Evolutionary conservation across 129 eudicot genomes (phyloP), one percentile per base, ranked within the genome.

Genomic region (Artemisia tridentata): DNA sequence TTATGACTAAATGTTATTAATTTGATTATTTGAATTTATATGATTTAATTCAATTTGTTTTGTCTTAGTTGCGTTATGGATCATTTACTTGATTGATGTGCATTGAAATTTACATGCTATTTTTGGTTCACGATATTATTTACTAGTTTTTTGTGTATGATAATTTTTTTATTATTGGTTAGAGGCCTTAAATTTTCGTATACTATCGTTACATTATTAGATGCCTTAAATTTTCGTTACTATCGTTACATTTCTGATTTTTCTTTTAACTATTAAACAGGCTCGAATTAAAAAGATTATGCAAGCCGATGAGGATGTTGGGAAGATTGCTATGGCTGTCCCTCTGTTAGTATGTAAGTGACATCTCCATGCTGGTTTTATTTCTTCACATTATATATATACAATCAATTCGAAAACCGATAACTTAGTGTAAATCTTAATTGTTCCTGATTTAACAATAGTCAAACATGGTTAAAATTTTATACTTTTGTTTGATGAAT

Each of bases 261-360:
- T n/a, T 6, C 31, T 20, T 25, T 25, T 59, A 21, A n/a, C 5
- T 56, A 17, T 58, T 69, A 76, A 64, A 62, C 75, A 91, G 97
- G 91, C 96, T 67, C 88, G 97, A 27, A 91, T 91, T 34, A 91
- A 91, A 63, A 92, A 92, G 76, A 92, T 92, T 14, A 92, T 92
- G 98, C 98, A 91, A 81, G 93, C 98, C 45, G 96, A 91, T 71
- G 98, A 91, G 79, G 98, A 91, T 66, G 92, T 91, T 13, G 97
- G 97, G 78, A 91, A 91, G 83, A 91, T 91, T 82, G 98, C 98
- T 20, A 86, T 88, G 96, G 98, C 98, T 56, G 98, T 92, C 19
- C 98, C 98, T 55, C 86, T 92, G 81, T 71, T 92, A 79, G 98
- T 92, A 15, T 92, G 98, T 92, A 81, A 74, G 98, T 84, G 49